These are phyloP conservation scores for Mortierella sp. DNA, from an alignment of 371 early-diverging fungal genomes.

Conservation along the genomic window DNA sequence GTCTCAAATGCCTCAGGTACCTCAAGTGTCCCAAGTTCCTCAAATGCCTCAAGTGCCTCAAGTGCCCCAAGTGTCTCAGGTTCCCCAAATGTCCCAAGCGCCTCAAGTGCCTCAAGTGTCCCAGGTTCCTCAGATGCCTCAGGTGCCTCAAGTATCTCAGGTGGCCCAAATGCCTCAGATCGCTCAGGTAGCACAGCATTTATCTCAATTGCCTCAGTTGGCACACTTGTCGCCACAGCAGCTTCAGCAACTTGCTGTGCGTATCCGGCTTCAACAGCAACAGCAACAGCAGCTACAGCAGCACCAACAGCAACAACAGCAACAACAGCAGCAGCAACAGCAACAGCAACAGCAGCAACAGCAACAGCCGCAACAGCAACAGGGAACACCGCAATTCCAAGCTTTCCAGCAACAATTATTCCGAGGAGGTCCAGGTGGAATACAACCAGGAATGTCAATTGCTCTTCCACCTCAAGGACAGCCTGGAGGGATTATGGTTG, in stretches of 20 bases:
- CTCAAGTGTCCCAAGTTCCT: no score
- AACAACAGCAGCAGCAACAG: conserved; percentile 10
- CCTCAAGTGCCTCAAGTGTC: no score
- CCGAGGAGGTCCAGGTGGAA: conserved; percentile 4
- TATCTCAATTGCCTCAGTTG: no score
- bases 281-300: conserved; percentile 5
- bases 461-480: conserved; percentile 26
- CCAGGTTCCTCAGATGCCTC: no score
- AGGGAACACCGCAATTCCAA: conserved; percentile 9
- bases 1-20: no score
- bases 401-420: conserved; percentile 5
- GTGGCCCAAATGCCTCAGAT: no score
- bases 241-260: conserved; percentile 1
- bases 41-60: no score
- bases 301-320: background rate
- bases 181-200: no score
- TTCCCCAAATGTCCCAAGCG: no score
- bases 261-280: background rate
- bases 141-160: no score
- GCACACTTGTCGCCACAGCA: no score
- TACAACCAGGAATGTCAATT: conserved; percentile 16
- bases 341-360: conserved; percentile 7
- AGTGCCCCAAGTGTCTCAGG: no score
- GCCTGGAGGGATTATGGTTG: conserved; percentile 6
- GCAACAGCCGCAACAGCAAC: conserved; percentile 10